Evolutionary conservation across 1,284 basidiomycete genomes (phyloP).

Genomic region (Tremellales sp.): DNA sequence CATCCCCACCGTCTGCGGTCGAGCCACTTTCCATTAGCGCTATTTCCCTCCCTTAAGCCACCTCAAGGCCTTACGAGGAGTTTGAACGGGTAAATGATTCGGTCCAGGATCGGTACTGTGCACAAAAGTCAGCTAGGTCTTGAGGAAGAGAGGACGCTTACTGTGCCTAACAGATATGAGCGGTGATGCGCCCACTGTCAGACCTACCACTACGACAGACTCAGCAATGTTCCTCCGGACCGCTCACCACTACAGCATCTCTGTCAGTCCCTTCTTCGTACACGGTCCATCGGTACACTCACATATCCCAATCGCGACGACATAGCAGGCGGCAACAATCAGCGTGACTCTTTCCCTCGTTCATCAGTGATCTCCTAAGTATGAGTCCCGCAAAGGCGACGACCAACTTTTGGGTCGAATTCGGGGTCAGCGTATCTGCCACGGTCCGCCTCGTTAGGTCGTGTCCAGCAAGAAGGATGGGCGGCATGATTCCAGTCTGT

Average conservation of each 20-base stretch:
- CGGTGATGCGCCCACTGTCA: not conserved
- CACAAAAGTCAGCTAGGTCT: not conserved
- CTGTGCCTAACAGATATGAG: not conserved
- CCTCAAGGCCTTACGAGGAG: conserved; percentile 50
- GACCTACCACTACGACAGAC: not conserved
- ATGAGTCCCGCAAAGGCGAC: not conserved
- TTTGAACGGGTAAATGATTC: conserved; percentile 88
- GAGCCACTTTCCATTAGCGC: too few species aligned
- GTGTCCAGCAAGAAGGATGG: not conserved
- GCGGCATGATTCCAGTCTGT: too few species aligned
- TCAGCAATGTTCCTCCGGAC: not conserved
- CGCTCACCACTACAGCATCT: not conserved
- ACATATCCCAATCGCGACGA: conserved; percentile 38
- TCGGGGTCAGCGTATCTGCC: conserved; percentile 7
- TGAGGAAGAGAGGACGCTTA: not conserved
- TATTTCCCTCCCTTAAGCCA: not conserved
- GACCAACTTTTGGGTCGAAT: conserved; percentile 21
- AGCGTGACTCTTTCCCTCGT: conserved; percentile 31
- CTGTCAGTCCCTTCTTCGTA: too few species aligned
- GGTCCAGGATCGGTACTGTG: conserved; percentile 38
- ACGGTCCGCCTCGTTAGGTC: conserved; percentile 3
- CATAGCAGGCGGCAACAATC: conserved; percentile 39
- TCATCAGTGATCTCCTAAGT: not conserved
- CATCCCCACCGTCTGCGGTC: conserved; percentile 81
- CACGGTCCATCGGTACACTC: too few species aligned